Evolutionary conservation across 164 flowering plant species (phyloP).

Genomic region (Taxillus chinensis): DNA sequence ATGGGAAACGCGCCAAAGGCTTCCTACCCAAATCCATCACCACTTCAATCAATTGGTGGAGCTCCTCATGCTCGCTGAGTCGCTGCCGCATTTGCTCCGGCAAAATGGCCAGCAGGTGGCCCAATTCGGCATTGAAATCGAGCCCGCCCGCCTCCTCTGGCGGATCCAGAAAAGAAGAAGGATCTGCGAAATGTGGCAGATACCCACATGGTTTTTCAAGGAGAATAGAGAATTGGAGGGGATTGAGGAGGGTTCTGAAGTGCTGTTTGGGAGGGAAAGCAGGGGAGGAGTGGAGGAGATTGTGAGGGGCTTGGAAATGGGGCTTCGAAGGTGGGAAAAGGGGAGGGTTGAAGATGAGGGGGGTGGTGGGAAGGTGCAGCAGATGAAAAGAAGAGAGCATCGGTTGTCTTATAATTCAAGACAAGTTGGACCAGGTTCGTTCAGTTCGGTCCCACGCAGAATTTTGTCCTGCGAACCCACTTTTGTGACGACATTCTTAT

Average conservation of each 20-base stretch:
- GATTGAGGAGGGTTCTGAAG: background rate
- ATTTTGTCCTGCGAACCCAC: too few species aligned
- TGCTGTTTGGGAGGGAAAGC: background rate
- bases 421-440: too few species aligned
- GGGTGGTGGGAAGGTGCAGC: constrained; percentile 1
- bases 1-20: constrained; percentile 81
- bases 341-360: background rate
- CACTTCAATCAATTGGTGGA: constrained; percentile 60
- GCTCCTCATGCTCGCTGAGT: constrained; percentile 53
- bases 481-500: too few species aligned
- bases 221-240: background rate
- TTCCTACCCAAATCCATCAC: constrained; percentile 88
- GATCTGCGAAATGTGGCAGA: constrained; percentile 5
- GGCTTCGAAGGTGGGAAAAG: background rate
- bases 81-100: constrained; percentile 60
- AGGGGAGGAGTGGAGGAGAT: background rate
- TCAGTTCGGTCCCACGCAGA: too few species aligned
- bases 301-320: background rate
- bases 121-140: constrained; percentile 49
- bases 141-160: constrained; percentile 14
- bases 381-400: constrained; percentile 20
- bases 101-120: constrained; percentile 53
- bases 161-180: constrained; percentile 4
- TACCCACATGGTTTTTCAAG: constrained; percentile 1
- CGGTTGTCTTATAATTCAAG: constrained; percentile 2